Evolutionary conservation across 345 rosid species (phyloP).

Genomic region (Camelina hispida): DNA sequence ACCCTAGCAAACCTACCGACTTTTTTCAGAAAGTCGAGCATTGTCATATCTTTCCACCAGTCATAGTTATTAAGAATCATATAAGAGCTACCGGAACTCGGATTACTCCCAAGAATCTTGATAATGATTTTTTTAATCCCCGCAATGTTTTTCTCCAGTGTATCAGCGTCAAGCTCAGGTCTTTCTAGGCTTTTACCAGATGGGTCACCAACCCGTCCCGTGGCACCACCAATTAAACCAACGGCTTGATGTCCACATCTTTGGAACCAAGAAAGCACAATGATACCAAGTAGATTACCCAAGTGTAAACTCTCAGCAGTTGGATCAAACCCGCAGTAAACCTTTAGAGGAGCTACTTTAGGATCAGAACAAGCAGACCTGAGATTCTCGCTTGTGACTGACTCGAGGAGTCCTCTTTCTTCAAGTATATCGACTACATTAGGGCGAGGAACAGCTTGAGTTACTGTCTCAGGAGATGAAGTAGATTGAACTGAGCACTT

Average conservation of each 20-base stretch:
- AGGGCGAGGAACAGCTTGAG: constrained; percentile 41
- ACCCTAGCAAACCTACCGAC: constrained; percentile 88
- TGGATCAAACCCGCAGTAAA: constrained; percentile 96
- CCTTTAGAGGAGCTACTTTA: constrained; percentile 54
- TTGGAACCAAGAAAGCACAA: constrained; percentile 95
- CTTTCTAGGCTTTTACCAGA: constrained; percentile 93
- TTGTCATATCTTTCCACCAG: constrained; percentile 90
- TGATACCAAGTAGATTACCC: constrained; percentile 88
- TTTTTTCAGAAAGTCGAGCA: constrained; percentile 78
- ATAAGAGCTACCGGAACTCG: constrained; percentile 37
- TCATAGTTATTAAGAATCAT: constrained; percentile 82
- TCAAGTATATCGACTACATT: constrained; percentile 76
- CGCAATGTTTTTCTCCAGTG: constrained; percentile 61
- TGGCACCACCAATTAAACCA: constrained; percentile 94
- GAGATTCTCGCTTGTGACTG: constrained; percentile 74
- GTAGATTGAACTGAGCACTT: constrained; percentile 46
- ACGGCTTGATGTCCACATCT: constrained; percentile 88
- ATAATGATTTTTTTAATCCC: constrained; percentile 60
- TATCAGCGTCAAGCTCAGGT: constrained; percentile 69
- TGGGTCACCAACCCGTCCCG: constrained; percentile 92
- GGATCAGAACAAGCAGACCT: constrained; percentile 63
- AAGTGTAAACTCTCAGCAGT: constrained; percentile 92
- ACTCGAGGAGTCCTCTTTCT: constrained; percentile 85
- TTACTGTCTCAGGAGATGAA: constrained; percentile 45
- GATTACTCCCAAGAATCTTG: constrained; percentile 49